phyloP scores from a whole-genome alignment of 352 stramenopile genomes.

The Discostella stelligera region DNA sequence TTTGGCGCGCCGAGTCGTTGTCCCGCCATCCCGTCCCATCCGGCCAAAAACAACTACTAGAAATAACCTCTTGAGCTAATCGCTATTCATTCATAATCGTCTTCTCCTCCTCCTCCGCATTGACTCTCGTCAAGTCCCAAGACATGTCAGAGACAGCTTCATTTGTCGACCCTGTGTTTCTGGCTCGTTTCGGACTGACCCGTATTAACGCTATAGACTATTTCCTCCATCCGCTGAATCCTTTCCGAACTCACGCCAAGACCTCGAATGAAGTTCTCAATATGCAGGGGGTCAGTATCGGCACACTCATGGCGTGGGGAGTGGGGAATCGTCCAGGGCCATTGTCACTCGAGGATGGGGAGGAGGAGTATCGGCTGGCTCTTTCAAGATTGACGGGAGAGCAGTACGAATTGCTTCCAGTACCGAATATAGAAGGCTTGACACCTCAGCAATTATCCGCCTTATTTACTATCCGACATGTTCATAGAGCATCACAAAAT shows the following conservation, averaged over 20 bases:
- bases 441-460: conserved; percentile 55
- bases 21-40: too few relatives aligned
- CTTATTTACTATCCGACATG: conserved; percentile 76
- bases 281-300: conserved; percentile 76
- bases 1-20: too few relatives aligned
- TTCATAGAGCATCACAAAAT: conserved; percentile 58
- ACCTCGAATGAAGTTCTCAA: conserved; percentile 78
- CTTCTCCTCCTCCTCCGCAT: too few relatives aligned
- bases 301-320: conserved; percentile 68
- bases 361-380: conserved; percentile 68
- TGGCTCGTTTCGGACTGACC: conserved; percentile 70
- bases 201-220: conserved; percentile 74
- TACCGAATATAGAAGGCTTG: conserved; percentile 53
- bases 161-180: conserved; percentile 79
- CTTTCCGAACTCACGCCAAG: conserved; percentile 75
- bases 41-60: too few relatives aligned
- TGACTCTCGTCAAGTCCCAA: too few relatives aligned
- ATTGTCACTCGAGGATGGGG: conserved; percentile 61
- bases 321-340: conserved; percentile 51
- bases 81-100: too few relatives aligned
- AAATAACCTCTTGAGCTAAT: too few relatives aligned
- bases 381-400: conserved; percentile 64
- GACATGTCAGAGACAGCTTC: conserved; percentile 77
- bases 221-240: conserved; percentile 81
- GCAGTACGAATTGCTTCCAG: conserved; percentile 77